Percentiles rank a stretch among this genome's conserved stretches.
These are phyloP conservation scores for Citrus sinensis DNA, from an alignment of 345 rosid species.

Conservation along the genomic window DNA sequence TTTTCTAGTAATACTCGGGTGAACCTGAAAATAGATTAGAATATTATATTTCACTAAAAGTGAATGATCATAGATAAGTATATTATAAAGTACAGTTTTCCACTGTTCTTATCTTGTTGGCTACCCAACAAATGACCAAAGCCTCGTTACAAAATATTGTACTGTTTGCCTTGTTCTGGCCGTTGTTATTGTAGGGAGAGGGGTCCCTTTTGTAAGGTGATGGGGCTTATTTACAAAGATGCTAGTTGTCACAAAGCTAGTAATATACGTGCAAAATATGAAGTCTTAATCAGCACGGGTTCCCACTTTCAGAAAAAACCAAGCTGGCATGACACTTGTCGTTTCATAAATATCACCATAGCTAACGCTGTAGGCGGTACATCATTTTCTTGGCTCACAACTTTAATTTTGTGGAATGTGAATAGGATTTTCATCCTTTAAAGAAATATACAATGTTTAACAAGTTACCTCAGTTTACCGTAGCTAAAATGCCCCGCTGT, in stretches of 20 bases:
- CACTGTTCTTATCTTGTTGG: neutral
- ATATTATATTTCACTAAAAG: too few species aligned
- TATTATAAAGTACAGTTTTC: neutral
- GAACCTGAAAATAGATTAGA: too few species aligned
- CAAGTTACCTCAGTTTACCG: neutral
- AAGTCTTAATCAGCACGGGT: conserved; percentile 16
- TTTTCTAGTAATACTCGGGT: neutral
- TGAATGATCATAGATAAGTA: neutral
- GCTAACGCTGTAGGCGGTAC: conserved; percentile 14
- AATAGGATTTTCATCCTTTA: neutral
- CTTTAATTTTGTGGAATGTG: neutral
- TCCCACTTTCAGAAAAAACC: conserved; percentile 21
- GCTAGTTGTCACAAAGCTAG: conserved; percentile 8
- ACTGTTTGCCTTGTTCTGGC: neutral
- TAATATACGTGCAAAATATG: neutral
- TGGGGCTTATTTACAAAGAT: neutral
- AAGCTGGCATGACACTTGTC: conserved; percentile 12
- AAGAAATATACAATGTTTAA: too few species aligned
- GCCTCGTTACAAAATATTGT: conserved; percentile 6
- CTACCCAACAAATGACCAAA: neutral
- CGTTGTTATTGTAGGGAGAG: neutral
- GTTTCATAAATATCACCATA: neutral
- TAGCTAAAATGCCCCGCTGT: neutral
- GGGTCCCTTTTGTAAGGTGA: neutral
- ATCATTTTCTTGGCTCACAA: conserved; percentile 9